A percentile compares a stretch with the other conserved stretches of the same genome.
These are phyloP conservation scores for Tolypocladium guangdongense DNA, from an alignment of 2,329 filamentous ascomycete species.

Conservation along the genomic window DNA sequence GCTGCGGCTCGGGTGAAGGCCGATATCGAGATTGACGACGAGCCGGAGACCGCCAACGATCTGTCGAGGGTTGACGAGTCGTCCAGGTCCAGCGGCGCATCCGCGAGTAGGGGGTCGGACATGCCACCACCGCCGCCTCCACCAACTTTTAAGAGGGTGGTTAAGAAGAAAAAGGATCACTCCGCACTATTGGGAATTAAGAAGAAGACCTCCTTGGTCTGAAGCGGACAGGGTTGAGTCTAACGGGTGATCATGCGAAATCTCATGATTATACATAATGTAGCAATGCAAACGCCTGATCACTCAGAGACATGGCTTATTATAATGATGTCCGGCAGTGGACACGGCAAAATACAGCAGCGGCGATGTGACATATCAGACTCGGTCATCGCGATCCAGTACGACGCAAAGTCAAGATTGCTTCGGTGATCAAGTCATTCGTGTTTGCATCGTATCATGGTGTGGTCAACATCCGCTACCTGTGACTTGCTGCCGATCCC, in stretches of 20 bases:
- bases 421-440: neutral
- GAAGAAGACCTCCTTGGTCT: slow-evolving; percentile 59
- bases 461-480: neutral
- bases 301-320: neutral
- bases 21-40: slow-evolving; percentile 27
- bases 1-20: slow-evolving; percentile 46
- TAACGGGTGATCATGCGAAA: neutral
- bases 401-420: neutral
- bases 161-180: slow-evolving; percentile 83
- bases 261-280: neutral
- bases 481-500: neutral
- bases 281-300: neutral
- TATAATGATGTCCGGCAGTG: neutral
- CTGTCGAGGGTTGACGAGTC: neutral
- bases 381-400: neutral
- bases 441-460: neutral
- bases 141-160: slow-evolving; percentile 59
- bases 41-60: slow-evolving; percentile 4
- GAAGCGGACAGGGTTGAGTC: neutral
- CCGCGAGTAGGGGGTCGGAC: neutral
- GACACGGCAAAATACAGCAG: neutral
- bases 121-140: slow-evolving; percentile 22
- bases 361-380: too few species aligned
- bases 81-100: neutral
- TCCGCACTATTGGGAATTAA: slow-evolving; percentile 72